A percentile compares a stretch with the other conserved stretches of the same genome.
These are phyloP conservation scores for Syzygium aqueum DNA, from an alignment of 345 rosid genomes.

Conservation along the genomic window DNA sequence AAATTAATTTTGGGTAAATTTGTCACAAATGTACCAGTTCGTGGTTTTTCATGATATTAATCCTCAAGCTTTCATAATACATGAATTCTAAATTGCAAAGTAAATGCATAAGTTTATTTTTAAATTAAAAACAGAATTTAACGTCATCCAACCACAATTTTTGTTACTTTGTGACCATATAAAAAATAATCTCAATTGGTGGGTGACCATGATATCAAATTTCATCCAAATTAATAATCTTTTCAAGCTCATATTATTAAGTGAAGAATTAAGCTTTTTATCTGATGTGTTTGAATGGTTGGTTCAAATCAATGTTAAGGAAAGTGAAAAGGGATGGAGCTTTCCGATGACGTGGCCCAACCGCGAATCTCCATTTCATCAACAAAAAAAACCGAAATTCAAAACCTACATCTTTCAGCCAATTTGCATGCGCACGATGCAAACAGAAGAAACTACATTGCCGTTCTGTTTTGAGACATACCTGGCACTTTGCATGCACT, in stretches of 20 bases:
- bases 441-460: not conserved
- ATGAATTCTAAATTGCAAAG: not conserved
- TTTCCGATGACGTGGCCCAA: not conserved
- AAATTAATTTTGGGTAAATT: no score
- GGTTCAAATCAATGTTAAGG: not conserved
- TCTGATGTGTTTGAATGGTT: not conserved
- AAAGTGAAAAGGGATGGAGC: not conserved
- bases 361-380: not conserved
- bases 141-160: not conserved
- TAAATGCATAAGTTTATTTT: not conserved
- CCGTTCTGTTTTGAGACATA: not conserved
- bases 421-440: not conserved
- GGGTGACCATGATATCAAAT: not conserved
- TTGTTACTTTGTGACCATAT: not conserved
- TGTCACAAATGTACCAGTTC: no score
- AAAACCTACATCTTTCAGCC: not conserved
- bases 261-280: not conserved
- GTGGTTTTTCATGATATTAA: no score
- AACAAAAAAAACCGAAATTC: no score
- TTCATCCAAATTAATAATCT: not conserved
- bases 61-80: not conserved
- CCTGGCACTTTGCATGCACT: not conserved
- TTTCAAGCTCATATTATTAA: not conserved
- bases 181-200: not conserved
- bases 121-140: not conserved